These are phyloP conservation scores for Coleophoma crateriformis DNA, from an alignment of 2,329 filamentous ascomycete species.

Conservation along the genomic window DNA sequence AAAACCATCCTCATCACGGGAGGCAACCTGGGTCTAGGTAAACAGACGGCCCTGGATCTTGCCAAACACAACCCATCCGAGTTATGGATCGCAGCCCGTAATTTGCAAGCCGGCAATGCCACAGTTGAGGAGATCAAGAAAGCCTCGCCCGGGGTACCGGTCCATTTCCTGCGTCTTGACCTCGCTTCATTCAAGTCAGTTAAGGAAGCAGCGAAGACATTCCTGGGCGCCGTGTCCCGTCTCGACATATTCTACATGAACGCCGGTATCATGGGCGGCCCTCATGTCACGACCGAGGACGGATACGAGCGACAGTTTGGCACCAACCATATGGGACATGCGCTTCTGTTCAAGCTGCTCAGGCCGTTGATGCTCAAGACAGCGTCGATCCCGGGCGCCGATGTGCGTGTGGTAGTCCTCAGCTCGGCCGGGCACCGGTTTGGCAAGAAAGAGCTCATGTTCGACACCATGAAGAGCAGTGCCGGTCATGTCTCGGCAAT, in stretches of 20 bases:
- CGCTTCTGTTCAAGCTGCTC: conserved; percentile 29
- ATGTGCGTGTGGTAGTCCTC: conserved; percentile 4
- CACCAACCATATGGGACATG: conserved; percentile 41
- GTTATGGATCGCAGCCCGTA: conserved; percentile 29
- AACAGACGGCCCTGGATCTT: conserved; percentile 30
- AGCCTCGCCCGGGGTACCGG: conserved; percentile 10
- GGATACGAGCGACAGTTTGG: conserved; percentile 42
- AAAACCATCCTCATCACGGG: conserved; percentile 1
- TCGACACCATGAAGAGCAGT: conserved; percentile 18
- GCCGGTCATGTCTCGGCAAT: conserved; percentile 9
- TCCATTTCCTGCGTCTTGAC: conserved; percentile 34
- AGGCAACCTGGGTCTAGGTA: conserved; percentile 34
- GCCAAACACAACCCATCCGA: conserved; percentile 31
- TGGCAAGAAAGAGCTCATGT: conserved; percentile 12
- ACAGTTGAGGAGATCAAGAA: conserved; percentile 30
- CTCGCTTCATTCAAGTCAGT: conserved; percentile 37
- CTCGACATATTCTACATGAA: conserved; percentile 37
- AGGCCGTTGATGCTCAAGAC: conserved; percentile 8
- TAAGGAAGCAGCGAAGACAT: conserved; percentile 31
- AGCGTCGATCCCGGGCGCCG: conserved; percentile 1
- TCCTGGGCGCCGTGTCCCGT: conserved; percentile 8
- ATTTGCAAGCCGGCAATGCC: conserved; percentile 27
- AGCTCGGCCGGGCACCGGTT: conserved; percentile 13
- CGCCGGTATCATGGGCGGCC: conserved; percentile 34
- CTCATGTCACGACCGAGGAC: conserved; percentile 28